Evolutionary conservation across 2,329 filamentous ascomycete species (phyloP).

Genomic region (Ascochyta pisi): DNA sequence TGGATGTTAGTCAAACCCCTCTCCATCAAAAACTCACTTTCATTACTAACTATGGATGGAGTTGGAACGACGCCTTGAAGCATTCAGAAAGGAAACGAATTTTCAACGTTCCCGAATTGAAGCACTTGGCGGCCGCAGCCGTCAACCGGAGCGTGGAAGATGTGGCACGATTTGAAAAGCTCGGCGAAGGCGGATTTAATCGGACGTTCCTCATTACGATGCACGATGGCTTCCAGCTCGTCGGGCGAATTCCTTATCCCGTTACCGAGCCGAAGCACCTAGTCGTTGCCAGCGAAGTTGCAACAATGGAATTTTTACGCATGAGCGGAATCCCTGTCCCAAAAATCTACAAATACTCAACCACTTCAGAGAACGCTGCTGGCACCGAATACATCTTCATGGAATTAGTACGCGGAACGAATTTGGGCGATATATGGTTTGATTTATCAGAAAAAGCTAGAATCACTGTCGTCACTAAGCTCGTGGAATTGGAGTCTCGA

Average conservation of each 20-base stretch:
- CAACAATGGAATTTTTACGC: slow-evolving; percentile 46
- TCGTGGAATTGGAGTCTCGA: slow-evolving; percentile 40
- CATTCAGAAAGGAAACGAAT: slow-evolving; percentile 27
- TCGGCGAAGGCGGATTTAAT: slow-evolving; percentile 37
- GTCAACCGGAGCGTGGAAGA: slow-evolving; percentile 30
- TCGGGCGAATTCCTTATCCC: slow-evolving; percentile 36
- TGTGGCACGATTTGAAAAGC: slow-evolving; percentile 31
- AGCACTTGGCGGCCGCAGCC: slow-evolving; percentile 36
- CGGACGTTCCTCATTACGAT: slow-evolving; percentile 34
- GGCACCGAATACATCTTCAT: slow-evolving; percentile 51
- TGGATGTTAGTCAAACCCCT: slow-evolving; percentile 27
- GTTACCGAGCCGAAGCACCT: slow-evolving; percentile 31
- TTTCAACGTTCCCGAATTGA: slow-evolving; percentile 32
- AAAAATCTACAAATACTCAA: slow-evolving; percentile 45
- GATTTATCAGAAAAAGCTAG: slow-evolving; percentile 30
- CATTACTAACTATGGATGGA: slow-evolving; percentile 23
- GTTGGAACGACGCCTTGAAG: slow-evolving; percentile 29
- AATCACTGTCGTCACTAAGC: slow-evolving; percentile 29
- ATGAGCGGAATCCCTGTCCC: slow-evolving; percentile 47
- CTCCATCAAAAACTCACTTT: neutral
- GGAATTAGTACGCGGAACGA: slow-evolving; percentile 44
- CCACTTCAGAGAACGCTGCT: slow-evolving; percentile 46
- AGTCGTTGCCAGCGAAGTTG: slow-evolving; percentile 49
- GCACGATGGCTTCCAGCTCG: slow-evolving; percentile 33
- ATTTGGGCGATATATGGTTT: slow-evolving; percentile 46